Evolutionary conservation across 2,329 filamentous ascomycete genomes (phyloP).

Genomic region (Aureobasidium sp.): DNA sequence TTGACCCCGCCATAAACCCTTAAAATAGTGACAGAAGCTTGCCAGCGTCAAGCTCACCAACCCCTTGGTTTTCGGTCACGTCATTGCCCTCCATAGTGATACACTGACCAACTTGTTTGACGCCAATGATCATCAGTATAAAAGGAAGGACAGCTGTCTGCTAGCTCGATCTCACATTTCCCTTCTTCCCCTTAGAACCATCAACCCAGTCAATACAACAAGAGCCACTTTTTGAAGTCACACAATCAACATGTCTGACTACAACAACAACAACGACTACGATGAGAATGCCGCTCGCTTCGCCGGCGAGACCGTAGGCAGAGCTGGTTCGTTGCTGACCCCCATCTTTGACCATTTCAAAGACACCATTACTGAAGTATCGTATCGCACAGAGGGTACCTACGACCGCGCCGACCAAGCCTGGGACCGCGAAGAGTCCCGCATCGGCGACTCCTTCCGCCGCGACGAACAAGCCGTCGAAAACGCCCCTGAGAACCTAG

Average conservation of each 20-base stretch:
- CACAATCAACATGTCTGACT: conserved; percentile 5
- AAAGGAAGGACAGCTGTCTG: background rate
- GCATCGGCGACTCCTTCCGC: conserved; percentile 15
- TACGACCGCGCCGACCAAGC: conserved; percentile 18
- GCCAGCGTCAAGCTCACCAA: conserved; percentile 22
- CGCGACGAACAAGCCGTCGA: conserved; percentile 18
- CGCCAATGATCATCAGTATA: background rate
- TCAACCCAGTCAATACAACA: background rate
- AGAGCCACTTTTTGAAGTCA: too few species aligned
- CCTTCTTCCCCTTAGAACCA: background rate
- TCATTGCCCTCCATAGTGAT: background rate
- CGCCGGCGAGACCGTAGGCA: conserved; percentile 18
- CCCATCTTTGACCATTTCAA: background rate
- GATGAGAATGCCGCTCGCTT: conserved; percentile 18
- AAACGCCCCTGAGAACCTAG: conserved; percentile 16
- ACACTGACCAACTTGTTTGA: background rate
- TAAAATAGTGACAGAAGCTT: conserved; percentile 8
- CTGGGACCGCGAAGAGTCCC: conserved; percentile 14
- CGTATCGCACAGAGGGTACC: conserved; percentile 2
- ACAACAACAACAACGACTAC: conserved; percentile 11
- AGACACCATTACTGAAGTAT: background rate
- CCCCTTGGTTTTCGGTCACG: background rate
- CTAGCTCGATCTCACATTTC: background rate
- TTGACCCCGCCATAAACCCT: background rate
- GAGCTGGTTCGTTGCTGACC: conserved; percentile 1